Evolutionary conservation across 108 stramenopile genomes (phyloP).

Genomic region (Chaetoceros tenuissimus): DNA sequence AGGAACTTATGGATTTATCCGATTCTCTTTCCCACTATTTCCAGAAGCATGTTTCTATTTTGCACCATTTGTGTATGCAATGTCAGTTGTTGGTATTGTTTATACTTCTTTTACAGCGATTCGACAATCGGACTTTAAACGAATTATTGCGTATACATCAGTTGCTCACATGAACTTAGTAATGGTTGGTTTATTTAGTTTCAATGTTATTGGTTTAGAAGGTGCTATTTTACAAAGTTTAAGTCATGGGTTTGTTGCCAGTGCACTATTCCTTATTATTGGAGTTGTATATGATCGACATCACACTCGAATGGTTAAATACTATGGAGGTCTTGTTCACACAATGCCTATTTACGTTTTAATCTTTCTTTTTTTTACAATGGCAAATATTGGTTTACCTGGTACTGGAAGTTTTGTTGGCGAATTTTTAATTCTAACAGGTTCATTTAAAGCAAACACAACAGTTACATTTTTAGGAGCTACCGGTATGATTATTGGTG

Average conservation of each 20-base stretch:
- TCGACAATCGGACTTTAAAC: conserved; percentile 34
- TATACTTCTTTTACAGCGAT: conserved; percentile 28
- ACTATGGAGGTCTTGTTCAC: conserved; percentile 20
- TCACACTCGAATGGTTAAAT: conserved; percentile 20
- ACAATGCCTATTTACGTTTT: background rate
- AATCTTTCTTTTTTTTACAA: background rate
- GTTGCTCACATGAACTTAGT: conserved; percentile 38
- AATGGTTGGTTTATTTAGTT: conserved; percentile 30
- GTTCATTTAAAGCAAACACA: background rate
- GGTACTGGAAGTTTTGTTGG: background rate
- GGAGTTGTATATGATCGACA: conserved; percentile 31
- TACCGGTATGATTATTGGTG: background rate
- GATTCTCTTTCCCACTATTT: conserved; percentile 20
- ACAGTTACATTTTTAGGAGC: background rate
- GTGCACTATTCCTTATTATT: conserved; percentile 24
- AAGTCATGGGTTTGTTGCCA: conserved; percentile 28
- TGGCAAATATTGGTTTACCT: background rate
- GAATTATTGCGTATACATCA: conserved; percentile 38
- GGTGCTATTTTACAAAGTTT: conserved; percentile 30
- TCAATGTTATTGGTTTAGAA: conserved; percentile 24
- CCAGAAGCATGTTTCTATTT: conserved; percentile 23
- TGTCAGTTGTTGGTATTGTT: conserved; percentile 12
- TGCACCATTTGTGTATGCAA: conserved; percentile 1
- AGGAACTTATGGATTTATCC: conserved; percentile 29
- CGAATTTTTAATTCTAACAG: background rate